Evolutionary conservation across 441 rosid genomes (phyloP).

Genomic region (Gossypium davidsonii): DNA sequence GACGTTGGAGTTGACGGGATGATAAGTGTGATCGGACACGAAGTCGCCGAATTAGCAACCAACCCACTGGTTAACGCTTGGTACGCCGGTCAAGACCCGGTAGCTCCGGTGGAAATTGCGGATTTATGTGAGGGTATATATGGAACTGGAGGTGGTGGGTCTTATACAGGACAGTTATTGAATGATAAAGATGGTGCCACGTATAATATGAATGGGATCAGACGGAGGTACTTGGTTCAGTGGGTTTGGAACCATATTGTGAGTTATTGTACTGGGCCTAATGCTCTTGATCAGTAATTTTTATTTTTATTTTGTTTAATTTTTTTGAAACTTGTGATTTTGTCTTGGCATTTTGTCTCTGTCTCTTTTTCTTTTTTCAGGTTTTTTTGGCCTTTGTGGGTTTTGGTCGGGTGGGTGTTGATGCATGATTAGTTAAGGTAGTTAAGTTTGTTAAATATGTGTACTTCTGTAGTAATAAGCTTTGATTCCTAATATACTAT

Average conservation of each 20-base stretch:
- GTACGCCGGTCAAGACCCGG: slow-evolving; percentile 93
- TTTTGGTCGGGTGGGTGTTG: background rate
- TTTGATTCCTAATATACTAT: slow-evolving; percentile 18
- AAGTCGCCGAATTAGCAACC: slow-evolving; percentile 85
- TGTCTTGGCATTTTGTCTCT: background rate
- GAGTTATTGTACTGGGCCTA: slow-evolving; percentile 90
- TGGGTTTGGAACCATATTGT: slow-evolving; percentile 87
- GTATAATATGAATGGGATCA: slow-evolving; percentile 76
- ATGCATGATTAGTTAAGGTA: slow-evolving; percentile 24
- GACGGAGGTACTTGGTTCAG: slow-evolving; percentile 85
- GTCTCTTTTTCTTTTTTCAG: background rate
- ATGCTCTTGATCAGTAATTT: slow-evolving; percentile 71
- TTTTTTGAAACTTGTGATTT: background rate
- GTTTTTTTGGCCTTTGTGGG: background rate
- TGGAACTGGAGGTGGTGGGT: slow-evolving; percentile 97
- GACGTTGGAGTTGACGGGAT: slow-evolving; percentile 88
- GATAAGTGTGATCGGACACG: slow-evolving; percentile 93
- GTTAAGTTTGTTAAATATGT: slow-evolving; percentile 35
- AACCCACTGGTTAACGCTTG: slow-evolving; percentile 94
- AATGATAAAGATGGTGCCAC: slow-evolving; percentile 71
- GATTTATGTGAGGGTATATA: slow-evolving; percentile 96
- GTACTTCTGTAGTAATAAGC: slow-evolving; percentile 23
- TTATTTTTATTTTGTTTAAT: background rate
- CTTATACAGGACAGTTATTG: slow-evolving; percentile 80
- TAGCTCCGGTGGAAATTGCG: slow-evolving; percentile 81